phyloP scores from a whole-genome alignment of 495 filamentous ascomycete genomes.

The Antarctomyces pellizariae region DNA sequence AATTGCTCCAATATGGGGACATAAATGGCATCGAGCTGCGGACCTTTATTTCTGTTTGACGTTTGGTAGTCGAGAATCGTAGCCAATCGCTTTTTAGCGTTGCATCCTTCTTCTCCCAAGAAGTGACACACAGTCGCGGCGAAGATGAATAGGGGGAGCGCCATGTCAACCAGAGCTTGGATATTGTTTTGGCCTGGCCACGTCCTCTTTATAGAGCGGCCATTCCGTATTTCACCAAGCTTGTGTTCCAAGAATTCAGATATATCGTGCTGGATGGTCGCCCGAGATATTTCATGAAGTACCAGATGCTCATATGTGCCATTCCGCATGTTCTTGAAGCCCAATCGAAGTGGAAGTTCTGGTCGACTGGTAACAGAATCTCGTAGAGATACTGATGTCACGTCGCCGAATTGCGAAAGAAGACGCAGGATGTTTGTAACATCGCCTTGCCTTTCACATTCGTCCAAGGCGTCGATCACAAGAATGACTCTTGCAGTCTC shows the following conservation, averaged over 20 bases:
- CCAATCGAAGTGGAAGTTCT: conserved; percentile 19
- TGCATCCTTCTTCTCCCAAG: conserved; percentile 9
- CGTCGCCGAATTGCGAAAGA: conserved; percentile 4
- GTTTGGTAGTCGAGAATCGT: conserved; percentile 12
- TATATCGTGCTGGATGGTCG: conserved; percentile 16
- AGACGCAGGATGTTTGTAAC: conserved; percentile 14
- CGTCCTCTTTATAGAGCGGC: conserved; percentile 4
- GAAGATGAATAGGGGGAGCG: conserved; percentile 20
- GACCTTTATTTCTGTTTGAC: conserved; percentile 8
- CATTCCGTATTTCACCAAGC: conserved; percentile 4
- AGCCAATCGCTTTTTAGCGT: conserved; percentile 10
- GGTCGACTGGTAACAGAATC: conserved; percentile 13
- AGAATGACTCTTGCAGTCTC: conserved; percentile 9
- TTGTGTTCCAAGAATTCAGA: conserved; percentile 12
- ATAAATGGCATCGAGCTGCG: conserved; percentile 11
- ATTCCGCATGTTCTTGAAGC: conserved; percentile 9
- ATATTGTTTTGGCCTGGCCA: conserved; percentile 20
- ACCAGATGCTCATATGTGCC: conserved; percentile 9
- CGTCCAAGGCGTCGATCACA: conserved; percentile 22
- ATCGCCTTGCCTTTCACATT: conserved; percentile 17
- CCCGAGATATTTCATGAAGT: conserved; percentile 14
- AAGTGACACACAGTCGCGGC: conserved; percentile 20
- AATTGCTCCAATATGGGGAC: conserved; percentile 10
- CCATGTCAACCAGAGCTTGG: conserved; percentile 13
- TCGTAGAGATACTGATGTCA: conserved; percentile 3